Percentiles rank a stretch among this genome's conserved stretches.
These are phyloP conservation scores for Aspergillus homomorphus DNA, from an alignment of 495 filamentous ascomycete species.

Conservation along the genomic window DNA sequence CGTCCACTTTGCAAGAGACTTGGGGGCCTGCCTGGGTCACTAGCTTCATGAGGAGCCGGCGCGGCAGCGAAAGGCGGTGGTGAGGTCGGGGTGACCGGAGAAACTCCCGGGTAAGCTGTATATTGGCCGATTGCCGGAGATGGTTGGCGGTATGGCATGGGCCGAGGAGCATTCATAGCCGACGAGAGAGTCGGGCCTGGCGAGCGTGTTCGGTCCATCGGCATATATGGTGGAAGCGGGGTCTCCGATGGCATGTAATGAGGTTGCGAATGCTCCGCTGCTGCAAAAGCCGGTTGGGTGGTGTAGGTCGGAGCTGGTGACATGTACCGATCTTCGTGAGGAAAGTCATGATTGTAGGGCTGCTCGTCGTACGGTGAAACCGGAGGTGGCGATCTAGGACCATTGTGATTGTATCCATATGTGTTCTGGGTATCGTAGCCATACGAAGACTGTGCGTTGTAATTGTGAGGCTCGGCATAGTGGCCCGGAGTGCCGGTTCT, in stretches of 20 bases:
- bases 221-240: neutral
- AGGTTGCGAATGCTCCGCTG: slow-evolving; percentile 10
- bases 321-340: slow-evolving; percentile 19
- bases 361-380: slow-evolving; percentile 28
- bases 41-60: slow-evolving; percentile 23
- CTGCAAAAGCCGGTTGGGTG: slow-evolving; percentile 16
- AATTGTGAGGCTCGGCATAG: slow-evolving; percentile 11
- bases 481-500: slow-evolving; percentile 8
- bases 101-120: slow-evolving; percentile 22
- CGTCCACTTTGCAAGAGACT: slow-evolving; percentile 46
- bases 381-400: slow-evolving; percentile 18
- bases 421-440: slow-evolving; percentile 14
- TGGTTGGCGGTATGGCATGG: slow-evolving; percentile 28
- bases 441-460: slow-evolving; percentile 20
- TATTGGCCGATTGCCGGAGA: slow-evolving; percentile 25
- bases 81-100: slow-evolving; percentile 30
- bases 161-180: slow-evolving; percentile 11
- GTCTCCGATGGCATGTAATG: slow-evolving; percentile 3
- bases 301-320: slow-evolving; percentile 28
- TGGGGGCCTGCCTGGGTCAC: slow-evolving; percentile 35
- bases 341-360: slow-evolving; percentile 25
- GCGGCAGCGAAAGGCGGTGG: slow-evolving; percentile 34
- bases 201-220: slow-evolving; percentile 2
- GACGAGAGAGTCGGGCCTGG: slow-evolving; percentile 7
- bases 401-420: slow-evolving; percentile 24